These are phyloP conservation scores for Talaromyces sp. DNA, from an alignment of 2,329 filamentous ascomycete genomes.

Conservation along the genomic window DNA sequence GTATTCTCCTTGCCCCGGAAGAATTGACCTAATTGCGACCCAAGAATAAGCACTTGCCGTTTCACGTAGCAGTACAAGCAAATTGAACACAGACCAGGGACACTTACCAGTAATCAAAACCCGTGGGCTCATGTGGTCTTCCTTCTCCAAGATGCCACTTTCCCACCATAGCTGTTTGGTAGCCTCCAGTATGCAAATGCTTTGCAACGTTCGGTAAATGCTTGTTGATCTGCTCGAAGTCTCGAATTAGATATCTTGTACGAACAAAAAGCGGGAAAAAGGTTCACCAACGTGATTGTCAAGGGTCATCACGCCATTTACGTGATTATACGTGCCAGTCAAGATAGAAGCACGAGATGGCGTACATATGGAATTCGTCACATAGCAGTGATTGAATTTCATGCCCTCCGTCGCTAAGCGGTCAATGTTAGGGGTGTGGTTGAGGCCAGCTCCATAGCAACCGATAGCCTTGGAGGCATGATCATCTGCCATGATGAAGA, in stretches of 20 bases:
- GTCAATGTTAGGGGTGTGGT: conserved; percentile 54
- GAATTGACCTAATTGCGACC: background rate
- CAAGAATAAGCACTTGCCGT: too few species aligned
- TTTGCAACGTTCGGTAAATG: conserved; percentile 54
- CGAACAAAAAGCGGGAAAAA: background rate
- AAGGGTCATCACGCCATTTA: conserved; percentile 54
- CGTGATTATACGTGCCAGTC: conserved; percentile 54
- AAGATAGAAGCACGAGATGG: conserved; percentile 53
- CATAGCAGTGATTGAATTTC: conserved; percentile 55
- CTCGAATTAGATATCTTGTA: background rate
- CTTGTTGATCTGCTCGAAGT: conserved; percentile 44
- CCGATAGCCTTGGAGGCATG: conserved; percentile 54
- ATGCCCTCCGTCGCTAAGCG: conserved; percentile 52
- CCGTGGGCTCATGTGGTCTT: conserved; percentile 46
- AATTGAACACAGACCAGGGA: too few species aligned
- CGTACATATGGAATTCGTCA: conserved; percentile 56
- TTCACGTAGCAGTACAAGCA: too few species aligned
- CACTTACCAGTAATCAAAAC: conserved; percentile 55
- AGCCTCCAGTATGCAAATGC: conserved; percentile 48
- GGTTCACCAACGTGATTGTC: conserved; percentile 33
- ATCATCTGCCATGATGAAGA: conserved; percentile 58
- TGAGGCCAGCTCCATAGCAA: conserved; percentile 54
- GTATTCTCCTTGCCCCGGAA: conserved; percentile 55
- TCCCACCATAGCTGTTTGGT: conserved; percentile 54
- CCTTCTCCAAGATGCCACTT: conserved; percentile 57